A percentile compares a stretch with the other conserved stretches of the same genome.
Conservation (phyloP, 768 basidiomycete genomes). For the Macrolepiota albuminosa region DNA sequence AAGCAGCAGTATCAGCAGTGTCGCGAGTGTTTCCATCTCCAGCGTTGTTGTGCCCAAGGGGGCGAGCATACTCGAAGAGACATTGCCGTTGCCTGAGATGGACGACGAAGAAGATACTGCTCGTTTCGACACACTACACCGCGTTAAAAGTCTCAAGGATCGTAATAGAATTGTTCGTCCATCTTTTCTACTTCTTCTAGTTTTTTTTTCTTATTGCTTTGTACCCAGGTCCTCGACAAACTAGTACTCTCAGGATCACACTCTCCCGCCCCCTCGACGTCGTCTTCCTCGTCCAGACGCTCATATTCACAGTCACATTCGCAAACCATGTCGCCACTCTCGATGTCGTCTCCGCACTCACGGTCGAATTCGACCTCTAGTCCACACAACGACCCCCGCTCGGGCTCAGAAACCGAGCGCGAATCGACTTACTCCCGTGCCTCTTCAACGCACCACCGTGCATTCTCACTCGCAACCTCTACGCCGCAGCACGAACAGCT, state of each 20-base stretch:
- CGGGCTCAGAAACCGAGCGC: constrained; percentile 82
- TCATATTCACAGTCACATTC: constrained; percentile 31
- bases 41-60: background rate
- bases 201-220: constrained; percentile 7
- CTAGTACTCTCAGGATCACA: constrained; percentile 26
- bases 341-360: constrained; percentile 19
- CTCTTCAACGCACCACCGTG: background rate
- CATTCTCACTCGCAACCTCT: constrained; percentile 5
- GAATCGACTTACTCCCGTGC: constrained; percentile 34
- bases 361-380: constrained; percentile 24
- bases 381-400: constrained; percentile 29
- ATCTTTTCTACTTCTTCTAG: constrained; percentile 15
- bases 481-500: background rate
- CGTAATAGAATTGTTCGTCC: background rate
- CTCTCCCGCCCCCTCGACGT: constrained; percentile 51
- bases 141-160: background rate
- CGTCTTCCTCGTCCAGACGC: constrained; percentile 33
- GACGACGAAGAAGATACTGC: constrained; percentile 43
- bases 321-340: constrained; percentile 22
- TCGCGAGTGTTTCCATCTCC: constrained; percentile 8
- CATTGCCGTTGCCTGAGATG: constrained; percentile 40
- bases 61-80: constrained; percentile 50
- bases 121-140: background rate
- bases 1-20: constrained; percentile 13
- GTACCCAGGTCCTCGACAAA: constrained; percentile 54